Percentiles rank a stretch among this genome's conserved stretches.
phyloP scores from a whole-genome alignment of 345 rosid genomes.

The Hevea brasiliensis region DNA sequence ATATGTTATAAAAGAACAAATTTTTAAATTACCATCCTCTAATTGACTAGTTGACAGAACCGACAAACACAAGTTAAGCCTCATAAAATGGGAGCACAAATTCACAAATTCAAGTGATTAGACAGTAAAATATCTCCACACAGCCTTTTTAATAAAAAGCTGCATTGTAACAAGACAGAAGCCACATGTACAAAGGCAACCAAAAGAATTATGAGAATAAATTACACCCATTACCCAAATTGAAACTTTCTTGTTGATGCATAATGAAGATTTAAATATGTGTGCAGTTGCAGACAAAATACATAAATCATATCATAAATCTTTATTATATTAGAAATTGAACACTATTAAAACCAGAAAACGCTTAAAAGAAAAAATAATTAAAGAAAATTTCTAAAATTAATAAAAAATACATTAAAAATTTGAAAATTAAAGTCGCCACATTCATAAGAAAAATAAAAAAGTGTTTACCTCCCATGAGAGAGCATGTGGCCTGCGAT shows the following conservation, averaged over 20 bases:
- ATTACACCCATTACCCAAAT: background rate
- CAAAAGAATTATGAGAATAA: too few relatives aligned
- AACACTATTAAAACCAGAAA: background rate
- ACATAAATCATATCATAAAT: background rate
- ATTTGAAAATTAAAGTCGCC: slow-evolving; percentile 2
- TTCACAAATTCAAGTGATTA: background rate
- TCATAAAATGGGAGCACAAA: background rate
- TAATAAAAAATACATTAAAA: background rate
- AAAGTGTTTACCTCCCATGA: slow-evolving; percentile 72
- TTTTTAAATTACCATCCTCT: background rate
- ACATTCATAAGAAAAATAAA: slow-evolving; percentile 6
- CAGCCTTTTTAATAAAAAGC: background rate
- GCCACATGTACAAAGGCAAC: too few relatives aligned
- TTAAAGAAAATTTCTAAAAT: background rate
- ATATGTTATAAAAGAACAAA: too few relatives aligned
- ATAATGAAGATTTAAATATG: background rate
- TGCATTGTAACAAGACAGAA: background rate
- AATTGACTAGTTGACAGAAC: background rate
- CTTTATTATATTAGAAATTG: background rate
- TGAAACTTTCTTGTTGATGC: too few relatives aligned
- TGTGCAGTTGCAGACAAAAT: background rate
- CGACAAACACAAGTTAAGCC: background rate
- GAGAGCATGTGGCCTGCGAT: slow-evolving; percentile 82
- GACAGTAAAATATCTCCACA: too few relatives aligned
- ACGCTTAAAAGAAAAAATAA: background rate